Conservation (phyloP, 2,329 filamentous ascomycete genomes). For the Cadophora sp. region DNA sequence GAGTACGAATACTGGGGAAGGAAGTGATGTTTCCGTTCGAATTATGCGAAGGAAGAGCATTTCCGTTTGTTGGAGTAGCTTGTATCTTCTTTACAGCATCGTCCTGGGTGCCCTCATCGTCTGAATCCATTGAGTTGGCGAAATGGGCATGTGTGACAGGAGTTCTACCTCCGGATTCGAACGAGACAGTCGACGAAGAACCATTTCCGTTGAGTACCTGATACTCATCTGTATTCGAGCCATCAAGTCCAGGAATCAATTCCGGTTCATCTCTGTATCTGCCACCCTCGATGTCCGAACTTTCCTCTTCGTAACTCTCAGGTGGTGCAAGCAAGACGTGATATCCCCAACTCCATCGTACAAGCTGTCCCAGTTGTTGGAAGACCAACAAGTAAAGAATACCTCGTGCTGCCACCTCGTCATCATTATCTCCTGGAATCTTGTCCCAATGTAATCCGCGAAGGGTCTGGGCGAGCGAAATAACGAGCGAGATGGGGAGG, state of each 20-base stretch:
- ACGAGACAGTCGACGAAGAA: slow-evolving; percentile 36
- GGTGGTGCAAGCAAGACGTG: slow-evolving; percentile 91
- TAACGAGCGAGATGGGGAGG: slow-evolving; percentile 91
- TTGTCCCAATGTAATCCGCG: slow-evolving; percentile 93
- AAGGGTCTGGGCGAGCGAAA: slow-evolving; percentile 91
- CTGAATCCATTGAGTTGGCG: slow-evolving; percentile 50
- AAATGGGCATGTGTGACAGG: slow-evolving; percentile 43
- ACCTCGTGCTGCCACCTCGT: slow-evolving; percentile 90
- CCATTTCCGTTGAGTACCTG: slow-evolving; percentile 35
- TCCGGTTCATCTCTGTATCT: slow-evolving; percentile 62
- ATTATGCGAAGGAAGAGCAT: slow-evolving; percentile 28
- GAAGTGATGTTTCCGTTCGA: slow-evolving; percentile 62
- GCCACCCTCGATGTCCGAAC: slow-evolving; percentile 53
- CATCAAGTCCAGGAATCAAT: slow-evolving; percentile 55
- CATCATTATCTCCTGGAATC: slow-evolving; percentile 90
- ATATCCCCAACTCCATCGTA: slow-evolving; percentile 98
- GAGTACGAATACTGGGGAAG: slow-evolving; percentile 62
- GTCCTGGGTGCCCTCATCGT: slow-evolving; percentile 49
- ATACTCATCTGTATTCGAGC: slow-evolving; percentile 51
- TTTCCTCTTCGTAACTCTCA: slow-evolving; percentile 66
- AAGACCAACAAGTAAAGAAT: slow-evolving; percentile 97
- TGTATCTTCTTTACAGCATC: slow-evolving; percentile 30
- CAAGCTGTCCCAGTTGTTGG: slow-evolving; percentile 93
- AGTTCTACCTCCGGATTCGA: slow-evolving; percentile 45
- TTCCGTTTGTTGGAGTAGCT: slow-evolving; percentile 38